Conservation (phyloP, 176 grass and related monocot genomes). For the Bromus sterilis region DNA sequence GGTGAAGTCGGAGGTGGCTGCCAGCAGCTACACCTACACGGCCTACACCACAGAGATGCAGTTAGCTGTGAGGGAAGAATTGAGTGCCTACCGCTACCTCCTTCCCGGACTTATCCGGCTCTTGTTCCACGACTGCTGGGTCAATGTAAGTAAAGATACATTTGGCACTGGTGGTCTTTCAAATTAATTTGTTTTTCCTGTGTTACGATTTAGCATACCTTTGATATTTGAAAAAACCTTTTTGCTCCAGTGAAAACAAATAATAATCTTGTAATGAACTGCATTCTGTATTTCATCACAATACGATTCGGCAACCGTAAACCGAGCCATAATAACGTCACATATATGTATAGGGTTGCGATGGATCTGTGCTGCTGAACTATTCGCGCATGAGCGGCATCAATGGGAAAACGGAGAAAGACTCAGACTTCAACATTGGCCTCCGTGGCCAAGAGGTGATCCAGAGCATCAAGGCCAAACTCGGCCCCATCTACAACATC, state of each 20-base stretch:
- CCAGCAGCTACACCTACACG: no score
- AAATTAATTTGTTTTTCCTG: no score
- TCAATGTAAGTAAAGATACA: background rate
- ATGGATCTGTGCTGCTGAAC: conserved; percentile 27
- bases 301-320: no score
- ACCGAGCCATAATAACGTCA: no score
- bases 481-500: background rate
- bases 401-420: background rate
- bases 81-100: background rate
- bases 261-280: no score
- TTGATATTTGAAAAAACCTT: no score
- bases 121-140: conserved; percentile 36
- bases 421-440: background rate
- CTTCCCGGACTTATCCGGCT: conserved; percentile 26
- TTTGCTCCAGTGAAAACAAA: no score
- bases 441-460: conserved; percentile 23
- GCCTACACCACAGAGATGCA: background rate
- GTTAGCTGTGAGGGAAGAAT: background rate
- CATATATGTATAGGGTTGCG: conserved; percentile 15
- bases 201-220: no score
- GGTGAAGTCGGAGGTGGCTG: background rate
- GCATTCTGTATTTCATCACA: no score
- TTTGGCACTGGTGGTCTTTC: background rate
- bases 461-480: background rate
- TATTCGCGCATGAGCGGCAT: background rate